Conservation (phyloP, 352 stramenopile genomes). For the Peronospora destructor region DNA sequence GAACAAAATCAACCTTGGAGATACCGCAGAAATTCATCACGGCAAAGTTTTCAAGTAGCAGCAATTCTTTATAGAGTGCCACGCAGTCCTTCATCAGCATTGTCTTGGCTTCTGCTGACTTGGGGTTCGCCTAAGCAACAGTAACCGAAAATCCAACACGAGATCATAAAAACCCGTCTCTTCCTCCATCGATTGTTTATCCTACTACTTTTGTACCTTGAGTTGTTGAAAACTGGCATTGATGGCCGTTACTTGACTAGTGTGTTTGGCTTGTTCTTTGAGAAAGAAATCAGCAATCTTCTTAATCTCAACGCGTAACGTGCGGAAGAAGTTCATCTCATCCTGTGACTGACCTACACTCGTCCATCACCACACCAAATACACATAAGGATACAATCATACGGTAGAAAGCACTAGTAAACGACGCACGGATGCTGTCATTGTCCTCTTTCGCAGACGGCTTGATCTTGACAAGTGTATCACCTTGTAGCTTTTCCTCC, state of each 20-base stretch:
- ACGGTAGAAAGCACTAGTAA: not conserved
- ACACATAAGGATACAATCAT: not conserved
- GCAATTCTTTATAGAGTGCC: slow-evolving; percentile 77
- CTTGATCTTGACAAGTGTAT: slow-evolving; percentile 67
- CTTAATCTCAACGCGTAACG: slow-evolving; percentile 75
- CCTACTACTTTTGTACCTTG: slow-evolving; percentile 30
- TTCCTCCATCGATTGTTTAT: not conserved
- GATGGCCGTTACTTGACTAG: slow-evolving; percentile 53
- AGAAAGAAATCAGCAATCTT: slow-evolving; percentile 84
- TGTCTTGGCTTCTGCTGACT: slow-evolving; percentile 58
- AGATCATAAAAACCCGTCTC: not conserved
- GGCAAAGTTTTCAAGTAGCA: slow-evolving; percentile 84
- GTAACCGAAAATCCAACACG: slow-evolving; percentile 1
- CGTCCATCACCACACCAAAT: not conserved
- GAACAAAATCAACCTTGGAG: slow-evolving; percentile 54
- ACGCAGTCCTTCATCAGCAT: slow-evolving; percentile 79
- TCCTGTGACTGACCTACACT: slow-evolving; percentile 65
- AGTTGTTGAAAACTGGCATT: slow-evolving; percentile 59
- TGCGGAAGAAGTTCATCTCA: slow-evolving; percentile 86
- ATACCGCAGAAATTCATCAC: slow-evolving; percentile 89
- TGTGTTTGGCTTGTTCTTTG: slow-evolving; percentile 71
- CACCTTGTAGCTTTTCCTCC: slow-evolving; percentile 76
- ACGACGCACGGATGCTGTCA: slow-evolving; percentile 76
- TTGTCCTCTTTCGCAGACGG: slow-evolving; percentile 75
- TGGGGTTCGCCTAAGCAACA: slow-evolving; percentile 32